Evolutionary conservation across 495 filamentous ascomycete species (phyloP), one percentile per base, ranked within the genome.

Genomic region (Hapsidospora chrysogenum): DNA sequence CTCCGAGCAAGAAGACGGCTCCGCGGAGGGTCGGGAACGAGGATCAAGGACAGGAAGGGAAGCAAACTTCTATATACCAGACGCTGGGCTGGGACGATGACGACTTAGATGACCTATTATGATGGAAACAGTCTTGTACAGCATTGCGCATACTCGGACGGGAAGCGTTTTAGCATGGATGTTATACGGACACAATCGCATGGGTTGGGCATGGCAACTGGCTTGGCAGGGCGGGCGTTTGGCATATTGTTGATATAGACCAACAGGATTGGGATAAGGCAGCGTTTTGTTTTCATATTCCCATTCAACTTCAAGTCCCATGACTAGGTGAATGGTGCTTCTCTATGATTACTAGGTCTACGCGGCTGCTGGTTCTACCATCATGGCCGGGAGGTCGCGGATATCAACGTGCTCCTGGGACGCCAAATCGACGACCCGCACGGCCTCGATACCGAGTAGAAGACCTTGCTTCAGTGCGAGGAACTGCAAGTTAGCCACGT

Each of bases 331-430:
- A n/a, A n/a, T n/a, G n/a, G n/a, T n/a, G n/a, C n/a, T n/a, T n/a
- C n/a, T n/a, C n/a, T n/a, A n/a, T n/a, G n/a, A n/a, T n/a, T n/a
- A n/a, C n/a, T n/a, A n/a, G n/a, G n/a, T n/a, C n/a, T n/a, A n/a
- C 8, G 31, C 31, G 2, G 31, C 31, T 17, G 25, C n/a, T 3
- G 33, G 33, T 34, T 63, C 47, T 6, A 72, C 74, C 31, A 85
- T 46, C 40, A 89, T 74, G 43, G 74, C 72, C 4, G 85, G 85
- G 26, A 94, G 51, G 45, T 92, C 78, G 41, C 71, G 61, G 35
- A 94, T 74, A 60, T 92, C 84, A 11, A 82, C 74, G 50, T 75
- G 74, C 56, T 92, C 82, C 42, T 82, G 78, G 29, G 72, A 80
- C 22, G 66, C 74, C 41, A 89, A 57, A 58, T 97, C 89, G 16